A percentile compares a stretch with the other conserved stretches of the same genome.
These are phyloP conservation scores for Arthrinium puccinioides DNA, from an alignment of 2,329 filamentous ascomycete species.

Conservation along the genomic window DNA sequence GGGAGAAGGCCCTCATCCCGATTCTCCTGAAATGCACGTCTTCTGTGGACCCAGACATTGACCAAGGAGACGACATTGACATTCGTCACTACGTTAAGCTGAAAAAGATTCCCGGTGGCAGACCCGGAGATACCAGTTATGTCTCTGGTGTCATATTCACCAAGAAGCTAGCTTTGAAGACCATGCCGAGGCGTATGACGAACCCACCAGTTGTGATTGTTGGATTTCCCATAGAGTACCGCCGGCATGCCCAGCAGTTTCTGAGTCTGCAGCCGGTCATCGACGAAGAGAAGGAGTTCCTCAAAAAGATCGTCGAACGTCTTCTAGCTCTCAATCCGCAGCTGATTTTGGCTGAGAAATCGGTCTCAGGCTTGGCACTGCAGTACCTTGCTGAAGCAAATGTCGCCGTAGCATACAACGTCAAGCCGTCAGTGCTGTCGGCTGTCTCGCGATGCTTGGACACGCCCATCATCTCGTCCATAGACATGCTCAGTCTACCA, in stretches of 20 bases:
- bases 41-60: slow-evolving; percentile 88
- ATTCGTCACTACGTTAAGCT: slow-evolving; percentile 96
- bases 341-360: slow-evolving; percentile 83
- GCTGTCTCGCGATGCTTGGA: slow-evolving; percentile 90
- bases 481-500: slow-evolving; percentile 81
- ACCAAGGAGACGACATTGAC: slow-evolving; percentile 89
- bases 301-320: slow-evolving; percentile 83
- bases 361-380: slow-evolving; percentile 84
- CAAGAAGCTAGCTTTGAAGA: slow-evolving; percentile 93
- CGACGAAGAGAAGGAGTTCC: slow-evolving; percentile 89
- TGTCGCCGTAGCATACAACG: slow-evolving; percentile 92
- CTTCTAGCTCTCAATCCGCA: slow-evolving; percentile 82
- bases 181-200: slow-evolving; percentile 81
- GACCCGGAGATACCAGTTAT: slow-evolving; percentile 87
- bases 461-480: slow-evolving; percentile 85
- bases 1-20: slow-evolving; percentile 86
- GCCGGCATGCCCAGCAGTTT: slow-evolving; percentile 86
- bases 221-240: slow-evolving; percentile 93
- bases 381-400: slow-evolving; percentile 82
- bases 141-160: slow-evolving; percentile 95
- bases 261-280: slow-evolving; percentile 98
- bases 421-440: slow-evolving; percentile 92
- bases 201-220: slow-evolving; percentile 87
- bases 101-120: slow-evolving; percentile 90
- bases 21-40: slow-evolving; percentile 88